These are phyloP conservation scores for Dictyostelium intermedium DNA, from an alignment of 78 protist genomes.

Conservation along the genomic window DNA sequence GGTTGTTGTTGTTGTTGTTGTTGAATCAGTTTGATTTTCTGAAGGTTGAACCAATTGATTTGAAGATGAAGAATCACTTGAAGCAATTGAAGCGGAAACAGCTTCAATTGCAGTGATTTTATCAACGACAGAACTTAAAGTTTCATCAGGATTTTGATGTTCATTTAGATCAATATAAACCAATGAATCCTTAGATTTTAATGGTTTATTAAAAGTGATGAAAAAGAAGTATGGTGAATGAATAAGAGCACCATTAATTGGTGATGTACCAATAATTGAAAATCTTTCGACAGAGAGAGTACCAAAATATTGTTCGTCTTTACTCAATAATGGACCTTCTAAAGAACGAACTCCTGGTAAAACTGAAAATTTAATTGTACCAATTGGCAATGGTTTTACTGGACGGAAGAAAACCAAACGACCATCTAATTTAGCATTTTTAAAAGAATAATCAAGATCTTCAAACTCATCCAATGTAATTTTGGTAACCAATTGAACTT, in stretches of 20 bases:
- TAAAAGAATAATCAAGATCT: neutral
- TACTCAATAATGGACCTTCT: constrained; percentile 1
- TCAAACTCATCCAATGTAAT: neutral
- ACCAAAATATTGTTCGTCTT: neutral
- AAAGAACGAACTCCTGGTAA: neutral
- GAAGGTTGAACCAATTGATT: neutral
- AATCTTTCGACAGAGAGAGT: neutral
- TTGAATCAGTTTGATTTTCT: neutral
- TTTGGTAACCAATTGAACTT: neutral
- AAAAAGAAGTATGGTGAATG: neutral
- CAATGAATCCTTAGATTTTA: neutral
- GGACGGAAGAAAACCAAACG: constrained; percentile 4
- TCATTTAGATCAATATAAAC: neutral
- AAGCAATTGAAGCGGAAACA: neutral
- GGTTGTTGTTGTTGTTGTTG: neutral
- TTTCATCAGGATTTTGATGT: neutral
- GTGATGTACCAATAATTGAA: neutral
- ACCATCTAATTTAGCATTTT: neutral
- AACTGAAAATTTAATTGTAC: neutral
- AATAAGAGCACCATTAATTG: neutral
- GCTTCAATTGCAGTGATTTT: neutral
- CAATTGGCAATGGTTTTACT: constrained; percentile 38
- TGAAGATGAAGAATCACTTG: neutral
- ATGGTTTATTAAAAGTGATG: neutral
- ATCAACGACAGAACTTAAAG: neutral